phyloP scores from a whole-genome alignment of 1,284 basidiomycete genomes.

The Ganoderma lucidum region DNA sequence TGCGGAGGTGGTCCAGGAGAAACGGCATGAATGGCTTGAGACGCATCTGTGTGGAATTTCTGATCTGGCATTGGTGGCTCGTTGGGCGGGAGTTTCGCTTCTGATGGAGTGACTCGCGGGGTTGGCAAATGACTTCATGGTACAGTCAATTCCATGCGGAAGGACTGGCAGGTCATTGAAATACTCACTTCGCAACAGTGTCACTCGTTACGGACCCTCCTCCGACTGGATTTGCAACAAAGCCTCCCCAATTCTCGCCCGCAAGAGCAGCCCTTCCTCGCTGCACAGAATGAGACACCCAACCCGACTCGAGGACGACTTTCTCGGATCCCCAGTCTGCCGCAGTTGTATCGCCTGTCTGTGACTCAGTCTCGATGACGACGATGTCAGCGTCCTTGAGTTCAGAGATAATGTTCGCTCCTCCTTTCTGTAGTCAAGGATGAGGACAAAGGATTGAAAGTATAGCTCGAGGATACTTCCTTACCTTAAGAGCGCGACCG shows the following conservation, averaged over 20 bases:
- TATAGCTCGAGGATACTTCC: conserved; percentile 17
- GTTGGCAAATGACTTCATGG: conserved; percentile 59
- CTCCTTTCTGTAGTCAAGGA: conserved; percentile 50
- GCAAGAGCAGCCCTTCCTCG: conserved; percentile 51
- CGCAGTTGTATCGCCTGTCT: conserved; percentile 60
- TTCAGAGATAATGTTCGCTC: conserved; percentile 56
- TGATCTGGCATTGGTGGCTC: conserved; percentile 19
- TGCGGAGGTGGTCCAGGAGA: conserved; percentile 14
- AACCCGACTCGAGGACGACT: conserved; percentile 49
- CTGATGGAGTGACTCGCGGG: conserved; percentile 63
- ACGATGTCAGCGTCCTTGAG: conserved; percentile 60
- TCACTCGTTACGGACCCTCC: conserved; percentile 28
- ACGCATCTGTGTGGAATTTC: conserved; percentile 5
- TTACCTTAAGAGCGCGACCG: conserved; percentile 59
- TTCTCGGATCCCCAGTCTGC: conserved; percentile 64
- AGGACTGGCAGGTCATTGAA: background rate
- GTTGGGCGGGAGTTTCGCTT: conserved; percentile 28
- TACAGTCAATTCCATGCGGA: conserved; percentile 18
- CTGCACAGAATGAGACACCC: conserved; percentile 34
- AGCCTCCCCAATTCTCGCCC: conserved; percentile 64
- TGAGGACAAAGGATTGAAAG: background rate
- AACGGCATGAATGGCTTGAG: conserved; percentile 1
- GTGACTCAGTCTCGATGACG: conserved; percentile 59
- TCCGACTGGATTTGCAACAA: conserved; percentile 19
- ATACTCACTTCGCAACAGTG: conserved; percentile 29